Evolutionary conservation across 768 basidiomycete species (phyloP).

Genomic region (Gloeophyllum trabeum): DNA sequence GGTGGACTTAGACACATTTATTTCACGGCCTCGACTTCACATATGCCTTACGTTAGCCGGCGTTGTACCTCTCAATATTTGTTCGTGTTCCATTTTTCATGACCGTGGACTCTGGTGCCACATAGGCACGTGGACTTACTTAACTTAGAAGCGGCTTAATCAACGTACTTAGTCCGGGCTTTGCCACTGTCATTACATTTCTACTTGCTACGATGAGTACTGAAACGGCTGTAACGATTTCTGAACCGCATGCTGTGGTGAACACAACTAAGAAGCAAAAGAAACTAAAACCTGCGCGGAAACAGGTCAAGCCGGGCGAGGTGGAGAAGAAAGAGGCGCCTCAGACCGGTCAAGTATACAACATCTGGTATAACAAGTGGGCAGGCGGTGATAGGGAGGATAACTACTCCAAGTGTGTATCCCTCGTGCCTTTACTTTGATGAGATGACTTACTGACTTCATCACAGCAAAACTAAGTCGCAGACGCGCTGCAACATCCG

Average conservation of each 20-base stretch:
- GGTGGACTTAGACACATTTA: too few relatives aligned
- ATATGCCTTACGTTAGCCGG: too few relatives aligned
- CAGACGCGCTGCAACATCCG: constrained; percentile 87
- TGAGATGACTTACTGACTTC: neutral
- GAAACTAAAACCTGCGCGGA: constrained; percentile 84
- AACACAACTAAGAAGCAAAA: constrained; percentile 25
- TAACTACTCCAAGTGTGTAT: constrained; percentile 80
- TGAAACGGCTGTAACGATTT: too few relatives aligned
- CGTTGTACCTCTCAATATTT: too few relatives aligned
- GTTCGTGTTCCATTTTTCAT: too few relatives aligned
- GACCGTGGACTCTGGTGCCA: too few relatives aligned
- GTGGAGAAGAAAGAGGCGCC: constrained; percentile 81
- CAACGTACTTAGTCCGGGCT: too few relatives aligned
- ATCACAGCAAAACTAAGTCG: constrained; percentile 77
- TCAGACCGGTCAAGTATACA: constrained; percentile 95
- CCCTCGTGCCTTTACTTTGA: neutral
- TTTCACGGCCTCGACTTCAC: too few relatives aligned
- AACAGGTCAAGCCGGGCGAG: constrained; percentile 86
- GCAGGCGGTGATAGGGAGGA: constrained; percentile 99
- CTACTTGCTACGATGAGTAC: too few relatives aligned
- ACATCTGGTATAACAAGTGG: constrained; percentile 99
- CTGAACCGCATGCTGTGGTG: neutral
- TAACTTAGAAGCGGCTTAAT: too few relatives aligned
- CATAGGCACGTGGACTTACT: too few relatives aligned
- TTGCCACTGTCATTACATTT: too few relatives aligned